These are phyloP conservation scores for Hypoxylon sp. DNA, from an alignment of 2,329 filamentous ascomycete genomes.

Conservation along the genomic window DNA sequence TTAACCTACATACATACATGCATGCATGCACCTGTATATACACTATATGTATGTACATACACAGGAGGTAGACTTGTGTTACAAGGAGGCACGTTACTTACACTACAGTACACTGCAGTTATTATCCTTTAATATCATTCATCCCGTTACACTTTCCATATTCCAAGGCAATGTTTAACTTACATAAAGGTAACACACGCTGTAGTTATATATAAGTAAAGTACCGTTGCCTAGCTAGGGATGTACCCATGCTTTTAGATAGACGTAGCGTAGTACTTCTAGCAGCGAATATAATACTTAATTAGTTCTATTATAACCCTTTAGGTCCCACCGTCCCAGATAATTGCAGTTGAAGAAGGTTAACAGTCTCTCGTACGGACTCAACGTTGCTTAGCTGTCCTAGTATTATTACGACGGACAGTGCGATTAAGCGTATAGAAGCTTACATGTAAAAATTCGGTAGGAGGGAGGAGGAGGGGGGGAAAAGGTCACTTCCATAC, in stretches of 20 bases:
- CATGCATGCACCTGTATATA: too few species aligned
- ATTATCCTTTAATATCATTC: not conserved
- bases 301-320: slow-evolving; percentile 27
- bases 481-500: not conserved
- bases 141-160: slow-evolving; percentile 5
- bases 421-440: not conserved
- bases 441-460: not conserved
- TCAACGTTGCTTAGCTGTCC: not conserved
- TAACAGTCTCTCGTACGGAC: slow-evolving; percentile 4
- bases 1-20: not conserved
- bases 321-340: slow-evolving; percentile 14
- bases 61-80: not conserved
- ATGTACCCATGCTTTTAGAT: slow-evolving; percentile 8
- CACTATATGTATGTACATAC: too few species aligned
- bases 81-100: not conserved
- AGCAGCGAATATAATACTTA: slow-evolving; percentile 22
- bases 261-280: slow-evolving; percentile 24
- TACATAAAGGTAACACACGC: too few species aligned
- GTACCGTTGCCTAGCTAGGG: slow-evolving; percentile 3
- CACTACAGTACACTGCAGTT: not conserved
- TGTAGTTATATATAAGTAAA: slow-evolving; percentile 4
- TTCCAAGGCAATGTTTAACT: slow-evolving; percentile 4
- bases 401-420: not conserved
- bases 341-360: slow-evolving; percentile 13
- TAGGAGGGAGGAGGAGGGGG: not conserved